Evolutionary conservation across 306 rosid genomes (phyloP), one percentile per base, ranked within the genome.

Genomic region (Fragaria ananassa): DNA sequence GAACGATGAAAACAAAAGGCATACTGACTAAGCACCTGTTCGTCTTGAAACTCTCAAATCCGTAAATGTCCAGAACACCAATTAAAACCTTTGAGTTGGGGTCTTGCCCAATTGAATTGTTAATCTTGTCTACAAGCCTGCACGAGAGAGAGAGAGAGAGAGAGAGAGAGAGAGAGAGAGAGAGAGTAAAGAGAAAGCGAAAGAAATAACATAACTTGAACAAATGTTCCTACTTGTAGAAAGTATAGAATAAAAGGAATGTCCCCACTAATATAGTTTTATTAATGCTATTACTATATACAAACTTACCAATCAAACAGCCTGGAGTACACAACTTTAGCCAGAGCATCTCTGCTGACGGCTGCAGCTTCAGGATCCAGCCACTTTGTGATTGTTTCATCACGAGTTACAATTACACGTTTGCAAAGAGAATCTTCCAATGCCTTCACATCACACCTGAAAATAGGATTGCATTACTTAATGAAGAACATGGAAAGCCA

Each of bases 31-130:
- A 76, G 87, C 87, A 96, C 99, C 99, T 96, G 98, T 96, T 96
- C 74, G 96, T 93, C 90, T 91, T 93, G 93, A 96, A 96, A 93
- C 98, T 96, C 88, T 96, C 99, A 83, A 96, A 96, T 81, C 99
- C 99, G 82, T 96, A 96, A 71, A 96, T 96, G 88, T 96, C 99
- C 86, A 96, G 91, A 81, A 96, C 99, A 1, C 99, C 99, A 72
- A 96, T 96, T 79, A 96, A 76, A 79, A 79, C 85, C 80, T 88
- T 96, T 1, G 99, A 96, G 60, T 91, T 80, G 21, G 98, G 94
- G 78, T 96, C 99, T 83, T 96, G 99, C 58, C 99, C 99, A 85
- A 96, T 92, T 76, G 99, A 83, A 81, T 41, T 88, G 81, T 96
- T 96, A 72, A 96, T 93, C 81, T 86, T 91, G 76, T 96, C 94